Base-by-base conservation (phyloP, 1,139 yeast genomes). In the Kodamaea fungicola region DNA sequence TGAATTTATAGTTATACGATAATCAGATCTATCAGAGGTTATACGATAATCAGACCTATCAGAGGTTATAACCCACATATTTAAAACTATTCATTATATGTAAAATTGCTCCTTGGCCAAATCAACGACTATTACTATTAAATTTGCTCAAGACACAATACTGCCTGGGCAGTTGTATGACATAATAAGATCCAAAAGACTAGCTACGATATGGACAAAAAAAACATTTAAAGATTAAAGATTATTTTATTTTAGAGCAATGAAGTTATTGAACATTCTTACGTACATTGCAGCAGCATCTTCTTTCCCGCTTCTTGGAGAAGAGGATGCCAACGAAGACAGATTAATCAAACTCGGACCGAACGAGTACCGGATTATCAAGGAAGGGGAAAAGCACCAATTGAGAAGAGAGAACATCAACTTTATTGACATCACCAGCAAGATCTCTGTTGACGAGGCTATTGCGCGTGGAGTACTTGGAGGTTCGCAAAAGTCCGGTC, bases 361-460 rank as follows among this genome's bases (percentile, higher is more conserved):
- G 3, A 49, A 52, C 24, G 61, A 66, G 16, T 63, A 66, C 34
- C 57, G 66, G 32, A 54, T 71, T 37, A 76, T 76, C 34, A 58
- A 71, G 10, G 94, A 85, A 51, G 55, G 58, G 6, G 81, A 80
- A 33, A 81, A 85, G 56, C 57, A 78, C 39, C 55, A 59, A 8
- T 64, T 83, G 43, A 75, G 69, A 51, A 68, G 82, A 39, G 58
- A 68, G 22, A 80, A 83, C 32, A 59, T 71, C 29, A 72, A 68
- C 28, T 87, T 85, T 55, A 76, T 87, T 47, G 96, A 88, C 60
- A 72, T 87, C 29, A 85, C 96, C 6, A 67, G 69, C 29, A 61
- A 59, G 30, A 43, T 69, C 37, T 62, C 71, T 26, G 54, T 63
- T 22, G 57, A 63, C 9, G 61, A 62, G 2, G 71, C 75, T 6